Evolutionary conservation across 2,329 filamentous ascomycete species (phyloP), one percentile per base, ranked within the genome.

Genomic region (Trichoderma sp.): DNA sequence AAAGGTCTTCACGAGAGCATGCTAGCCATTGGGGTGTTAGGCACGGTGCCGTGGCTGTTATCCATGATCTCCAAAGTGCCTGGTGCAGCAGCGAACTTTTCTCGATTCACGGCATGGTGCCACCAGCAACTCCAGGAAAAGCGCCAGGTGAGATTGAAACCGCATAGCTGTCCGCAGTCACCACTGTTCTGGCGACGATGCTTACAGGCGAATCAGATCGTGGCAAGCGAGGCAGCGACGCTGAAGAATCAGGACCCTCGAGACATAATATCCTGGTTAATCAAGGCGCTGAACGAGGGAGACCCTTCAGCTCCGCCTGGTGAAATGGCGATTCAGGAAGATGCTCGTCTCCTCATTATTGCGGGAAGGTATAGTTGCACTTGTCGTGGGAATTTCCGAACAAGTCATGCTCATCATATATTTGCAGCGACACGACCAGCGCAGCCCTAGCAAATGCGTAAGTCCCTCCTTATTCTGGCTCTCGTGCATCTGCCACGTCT

Each of bases 21-120:
- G 60, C 15, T 55, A 3, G 60, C 51, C 7, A 48, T 56, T 26
- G 60, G 60, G 10, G 41, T 63, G 15, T 10, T 56, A 3, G 51
- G 50, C 4, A 63, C 51, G n/a, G 19, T 54, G 7, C 60, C 60
- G 1, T 63, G 60, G 60, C 12, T 63, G 24, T 34, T 63, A 6
- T 55, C 50, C 14, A 80, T 80, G 51, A 76, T 74, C 0, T 71
- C 73, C n/a, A 34, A 69, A 71, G 5, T 79, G 78, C 52, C 68
- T 74, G 10, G 76, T 77, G 76, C 69, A 79, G 15, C 66, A 63
- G 28, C 66, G 68, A 1, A 73, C 72, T 3, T 62, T 71, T 10
- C 70, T 71, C 44, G 70, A 73, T 51, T 70, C 70, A 59, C 74
- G 68, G 28, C 73, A 74, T 69, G 69, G 65, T 7, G 68, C 69